phyloP scores from a whole-genome alignment of 139 green algal species.

The Desmodesmus armatus region DNA sequence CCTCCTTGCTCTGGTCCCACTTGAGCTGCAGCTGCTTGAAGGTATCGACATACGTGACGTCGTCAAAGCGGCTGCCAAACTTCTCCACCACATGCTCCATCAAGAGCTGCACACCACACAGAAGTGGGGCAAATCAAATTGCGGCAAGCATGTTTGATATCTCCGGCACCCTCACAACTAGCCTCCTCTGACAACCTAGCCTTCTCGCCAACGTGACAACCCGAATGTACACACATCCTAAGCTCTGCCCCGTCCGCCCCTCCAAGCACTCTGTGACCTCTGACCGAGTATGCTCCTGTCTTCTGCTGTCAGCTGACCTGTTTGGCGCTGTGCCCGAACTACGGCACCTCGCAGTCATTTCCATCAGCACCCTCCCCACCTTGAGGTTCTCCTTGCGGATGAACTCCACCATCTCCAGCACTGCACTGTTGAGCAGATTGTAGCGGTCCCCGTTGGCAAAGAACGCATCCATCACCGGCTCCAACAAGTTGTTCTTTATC shows the following conservation, averaged over 20 bases:
- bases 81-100: conserved; percentile 77
- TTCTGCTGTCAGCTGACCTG: background rate
- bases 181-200: too few species aligned
- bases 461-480: conserved; percentile 86
- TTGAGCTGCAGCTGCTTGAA: conserved; percentile 83
- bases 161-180: too few species aligned
- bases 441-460: conserved; percentile 86
- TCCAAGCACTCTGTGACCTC: too few species aligned
- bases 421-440: conserved; percentile 89
- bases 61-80: conserved; percentile 62
- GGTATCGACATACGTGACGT: conserved; percentile 87
- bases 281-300: too few species aligned
- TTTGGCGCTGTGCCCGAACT: background rate
- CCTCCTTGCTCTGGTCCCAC: conserved; percentile 77
- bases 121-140: background rate
- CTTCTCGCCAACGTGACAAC: too few species aligned
- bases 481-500: conserved; percentile 83
- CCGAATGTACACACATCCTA: too few species aligned
- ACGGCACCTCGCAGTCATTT: background rate
- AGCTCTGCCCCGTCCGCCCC: too few species aligned
- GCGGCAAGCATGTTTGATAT: too few species aligned
- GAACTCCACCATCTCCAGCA: conserved; percentile 89
- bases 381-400: conserved; percentile 88
- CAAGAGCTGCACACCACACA: conserved; percentile 44
- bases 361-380: conserved; percentile 60